phyloP scores from a whole-genome alignment of 2,329 filamentous ascomycete genomes.

The Cladosporium sp. region DNA sequence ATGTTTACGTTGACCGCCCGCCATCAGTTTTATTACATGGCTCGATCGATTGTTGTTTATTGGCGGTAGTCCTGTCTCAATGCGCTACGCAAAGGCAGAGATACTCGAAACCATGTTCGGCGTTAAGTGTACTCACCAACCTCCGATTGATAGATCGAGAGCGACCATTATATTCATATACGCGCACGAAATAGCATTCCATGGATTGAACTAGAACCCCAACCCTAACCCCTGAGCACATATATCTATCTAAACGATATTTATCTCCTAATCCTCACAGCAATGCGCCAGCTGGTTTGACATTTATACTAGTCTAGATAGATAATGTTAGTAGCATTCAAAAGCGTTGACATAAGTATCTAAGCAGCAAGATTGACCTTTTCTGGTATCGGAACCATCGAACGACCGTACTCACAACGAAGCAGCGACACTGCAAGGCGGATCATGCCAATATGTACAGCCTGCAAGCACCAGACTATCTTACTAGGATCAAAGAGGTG shows the following conservation, averaged over 20 bases:
- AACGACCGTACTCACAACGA: neutral
- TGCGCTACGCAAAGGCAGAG: neutral
- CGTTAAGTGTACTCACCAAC: neutral
- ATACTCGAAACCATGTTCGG: neutral
- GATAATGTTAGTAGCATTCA: no score
- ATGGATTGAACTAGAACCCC: fast-evolving
- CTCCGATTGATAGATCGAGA: neutral
- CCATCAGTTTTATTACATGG: neutral
- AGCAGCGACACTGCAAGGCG: neutral
- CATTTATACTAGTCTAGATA: no score
- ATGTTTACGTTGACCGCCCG: neutral
- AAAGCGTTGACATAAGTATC: no score
- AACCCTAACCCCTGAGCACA: neutral
- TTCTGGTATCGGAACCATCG: no score
- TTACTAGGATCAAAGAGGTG: neutral
- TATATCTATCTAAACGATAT: no score
- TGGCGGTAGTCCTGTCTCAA: neutral
- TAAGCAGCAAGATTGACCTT: no score
- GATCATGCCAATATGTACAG: neutral
- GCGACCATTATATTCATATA: neutral
- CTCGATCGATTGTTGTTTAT: neutral
- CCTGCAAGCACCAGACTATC: neutral
- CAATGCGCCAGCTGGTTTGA: no score
- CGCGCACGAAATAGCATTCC: neutral
- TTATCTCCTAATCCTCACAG: no score